Percentiles rank a stretch among this genome's conserved stretches.
These are phyloP conservation scores for Aspergillus calidoustus DNA, from an alignment of 2,329 filamentous ascomycete genomes.

Conservation along the genomic window DNA sequence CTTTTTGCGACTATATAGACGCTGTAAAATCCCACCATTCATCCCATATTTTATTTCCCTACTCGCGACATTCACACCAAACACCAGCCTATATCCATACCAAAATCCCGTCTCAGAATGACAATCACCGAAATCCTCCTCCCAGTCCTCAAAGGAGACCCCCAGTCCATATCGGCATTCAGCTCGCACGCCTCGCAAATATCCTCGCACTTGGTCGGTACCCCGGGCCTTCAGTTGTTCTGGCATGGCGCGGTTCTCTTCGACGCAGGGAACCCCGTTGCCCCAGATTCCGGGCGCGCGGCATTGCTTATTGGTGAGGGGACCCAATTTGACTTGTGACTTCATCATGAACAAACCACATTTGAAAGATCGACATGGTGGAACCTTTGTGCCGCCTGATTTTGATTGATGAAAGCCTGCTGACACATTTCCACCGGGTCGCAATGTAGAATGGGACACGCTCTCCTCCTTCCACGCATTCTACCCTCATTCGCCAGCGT, in stretches of 20 bases:
- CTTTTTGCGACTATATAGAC: too few relatives aligned
- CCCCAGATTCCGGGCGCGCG: not conserved
- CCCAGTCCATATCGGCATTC: not conserved
- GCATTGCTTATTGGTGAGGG: not conserved
- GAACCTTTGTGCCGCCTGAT: too few relatives aligned
- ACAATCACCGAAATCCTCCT: conserved; percentile 4
- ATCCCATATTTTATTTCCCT: too few relatives aligned
- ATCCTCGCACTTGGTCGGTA: not conserved
- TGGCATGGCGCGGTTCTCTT: not conserved
- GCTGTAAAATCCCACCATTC: too few relatives aligned
- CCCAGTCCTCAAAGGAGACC: not conserved
- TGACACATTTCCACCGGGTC: too few relatives aligned
- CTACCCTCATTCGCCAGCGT: not conserved
- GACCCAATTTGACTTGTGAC: too few relatives aligned
- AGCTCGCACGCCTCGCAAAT: not conserved
- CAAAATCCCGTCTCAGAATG: not conserved
- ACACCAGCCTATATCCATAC: too few relatives aligned
- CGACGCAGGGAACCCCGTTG: not conserved
- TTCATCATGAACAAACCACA: too few relatives aligned
- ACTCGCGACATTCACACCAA: too few relatives aligned
- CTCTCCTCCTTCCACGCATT: not conserved
- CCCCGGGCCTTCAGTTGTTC: not conserved
- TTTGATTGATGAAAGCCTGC: too few relatives aligned
- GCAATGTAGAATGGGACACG: not conserved
- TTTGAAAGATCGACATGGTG: too few relatives aligned